phyloP scores from a whole-genome alignment of 2,329 filamentous ascomycete species.

The Pseudonectria foliicola region DNA sequence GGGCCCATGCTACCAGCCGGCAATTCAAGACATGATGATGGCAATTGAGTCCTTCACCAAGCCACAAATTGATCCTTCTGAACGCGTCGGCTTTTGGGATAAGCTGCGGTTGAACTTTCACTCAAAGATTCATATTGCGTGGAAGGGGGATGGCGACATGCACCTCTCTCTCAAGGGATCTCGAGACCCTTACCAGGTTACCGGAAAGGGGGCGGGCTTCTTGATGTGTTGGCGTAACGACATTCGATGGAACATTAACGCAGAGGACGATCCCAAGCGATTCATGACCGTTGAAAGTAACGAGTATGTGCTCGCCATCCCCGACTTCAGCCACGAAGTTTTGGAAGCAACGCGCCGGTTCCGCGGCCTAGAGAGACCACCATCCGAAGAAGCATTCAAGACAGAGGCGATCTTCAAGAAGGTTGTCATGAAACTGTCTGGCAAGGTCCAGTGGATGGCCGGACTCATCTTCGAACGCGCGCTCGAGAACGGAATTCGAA shows the following conservation, averaged over 20 bases:
- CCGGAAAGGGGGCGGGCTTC: constrained; percentile 87
- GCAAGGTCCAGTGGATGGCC: constrained; percentile 86
- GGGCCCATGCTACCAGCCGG: constrained; percentile 95
- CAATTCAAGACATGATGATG: constrained; percentile 99
- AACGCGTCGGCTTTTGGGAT: constrained; percentile 96
- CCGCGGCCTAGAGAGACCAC: constrained; percentile 51
- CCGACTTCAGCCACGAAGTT: constrained; percentile 85
- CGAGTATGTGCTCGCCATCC: constrained; percentile 89
- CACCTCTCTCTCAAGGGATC: constrained; percentile 88
- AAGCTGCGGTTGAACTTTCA: constrained; percentile 94
- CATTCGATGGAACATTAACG: constrained; percentile 78
- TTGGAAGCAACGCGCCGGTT: constrained; percentile 50
- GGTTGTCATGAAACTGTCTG: constrained; percentile 96
- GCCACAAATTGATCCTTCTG: constrained; percentile 86
- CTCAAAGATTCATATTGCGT: constrained; percentile 78
- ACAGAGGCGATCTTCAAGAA: constrained; percentile 90
- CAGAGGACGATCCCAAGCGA: constrained; percentile 77
- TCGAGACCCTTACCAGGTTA: constrained; percentile 88
- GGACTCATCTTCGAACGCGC: constrained; percentile 90
- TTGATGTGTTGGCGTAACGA: constrained; percentile 98
- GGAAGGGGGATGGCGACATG: constrained; percentile 94
- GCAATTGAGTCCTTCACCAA: constrained; percentile 97
- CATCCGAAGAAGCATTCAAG: constrained; percentile 57
- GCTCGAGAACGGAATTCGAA: constrained; percentile 62
- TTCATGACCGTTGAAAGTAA: constrained; percentile 96